Base-by-base conservation (phyloP, 495 filamentous ascomycete genomes). In the Penicillium maclennaniae region DNA sequence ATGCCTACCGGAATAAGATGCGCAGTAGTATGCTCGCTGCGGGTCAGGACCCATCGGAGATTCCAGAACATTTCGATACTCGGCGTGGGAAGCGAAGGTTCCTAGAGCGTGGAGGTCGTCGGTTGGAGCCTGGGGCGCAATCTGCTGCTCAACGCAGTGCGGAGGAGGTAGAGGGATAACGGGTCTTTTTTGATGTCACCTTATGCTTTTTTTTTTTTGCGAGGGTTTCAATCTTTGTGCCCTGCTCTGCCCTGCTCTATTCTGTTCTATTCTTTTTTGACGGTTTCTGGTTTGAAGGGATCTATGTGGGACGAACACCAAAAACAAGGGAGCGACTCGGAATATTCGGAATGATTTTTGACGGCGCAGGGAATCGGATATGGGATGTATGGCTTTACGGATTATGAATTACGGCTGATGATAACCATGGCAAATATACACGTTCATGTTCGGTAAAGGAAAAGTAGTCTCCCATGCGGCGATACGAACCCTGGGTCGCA, bases 1-100 rank as follows among this genome's bases (percentile, higher is more conserved):
- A 98, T 61, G 88, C 86, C 49, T 97, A 97, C 68, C 83, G 93
- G 31, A 95, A 91, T 63, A 98, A 97, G 75, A 95, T 92, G 74
- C 80, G 86, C 47, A 87, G 78, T 52, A 87, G 86, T 40, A 90
- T 93, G 76, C 76, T 91, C 46, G 81, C 77, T 14, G 78, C 81
- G 10, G 87, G 87, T 38, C 83, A 91, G 56, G 88, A 92, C 43
- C 78, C 87, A 26, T 70, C 75, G 23, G 78, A 79, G 20, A 80
- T 87, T 26, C 87, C 89, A 20, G 85, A 87, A 28, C 90, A 96
- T 70, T 92, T 92, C 63, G 91, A 97, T 69, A 96, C 91, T 1
- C 79, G 92, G 36, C 81, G 85, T 34, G 92, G 92, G 12, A 98
- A 97, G 72, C 82, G 88, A 58, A 82, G 78, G 63, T 96, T 89